Conservation (phyloP, 2,329 filamentous ascomycete species). For the Nothophoma quercina region DNA sequence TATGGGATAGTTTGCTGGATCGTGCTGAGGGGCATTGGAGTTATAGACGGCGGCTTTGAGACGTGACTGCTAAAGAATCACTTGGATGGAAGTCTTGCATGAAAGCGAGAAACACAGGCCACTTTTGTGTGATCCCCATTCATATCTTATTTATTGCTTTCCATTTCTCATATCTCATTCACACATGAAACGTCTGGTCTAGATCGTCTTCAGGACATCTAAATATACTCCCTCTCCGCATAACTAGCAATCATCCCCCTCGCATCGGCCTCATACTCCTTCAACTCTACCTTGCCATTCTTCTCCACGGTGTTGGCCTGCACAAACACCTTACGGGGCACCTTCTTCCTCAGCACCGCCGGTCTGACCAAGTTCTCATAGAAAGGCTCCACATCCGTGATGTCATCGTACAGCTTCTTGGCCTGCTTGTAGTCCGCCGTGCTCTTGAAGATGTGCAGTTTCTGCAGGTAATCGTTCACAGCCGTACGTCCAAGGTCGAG, state of each 20-base stretch:
- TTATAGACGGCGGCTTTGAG: conserved; percentile 18
- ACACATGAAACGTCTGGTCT: too few relatives aligned
- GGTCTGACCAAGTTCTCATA: conserved; percentile 83
- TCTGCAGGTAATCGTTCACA: conserved; percentile 86
- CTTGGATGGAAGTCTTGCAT: too few relatives aligned
- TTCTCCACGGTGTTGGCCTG: conserved; percentile 84
- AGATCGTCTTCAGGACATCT: too few relatives aligned
- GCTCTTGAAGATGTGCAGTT: conserved; percentile 90
- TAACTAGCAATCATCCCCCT: conserved; percentile 69
- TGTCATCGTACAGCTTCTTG: conserved; percentile 80
- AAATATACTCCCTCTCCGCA: conserved; percentile 48
- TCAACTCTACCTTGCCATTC: conserved; percentile 65
- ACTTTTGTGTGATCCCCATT: too few relatives aligned
- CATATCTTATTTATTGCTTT: background rate
- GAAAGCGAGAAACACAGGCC: too few relatives aligned
- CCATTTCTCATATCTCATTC: too few relatives aligned
- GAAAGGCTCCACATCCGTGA: conserved; percentile 85
- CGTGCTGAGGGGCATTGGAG: conserved; percentile 46
- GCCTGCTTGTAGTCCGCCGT: conserved; percentile 84
- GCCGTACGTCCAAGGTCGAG: conserved; percentile 81
- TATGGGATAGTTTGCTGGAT: conserved; percentile 43
- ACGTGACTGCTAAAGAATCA: too few relatives aligned
- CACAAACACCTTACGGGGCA: conserved; percentile 89
- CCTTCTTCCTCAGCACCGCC: conserved; percentile 77
- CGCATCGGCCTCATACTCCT: conserved; percentile 83